Evolutionary conservation across 108 stramenopile genomes (phyloP), one percentile per base, ranked within the genome.

Genomic region (Skeletonema tropicum): DNA sequence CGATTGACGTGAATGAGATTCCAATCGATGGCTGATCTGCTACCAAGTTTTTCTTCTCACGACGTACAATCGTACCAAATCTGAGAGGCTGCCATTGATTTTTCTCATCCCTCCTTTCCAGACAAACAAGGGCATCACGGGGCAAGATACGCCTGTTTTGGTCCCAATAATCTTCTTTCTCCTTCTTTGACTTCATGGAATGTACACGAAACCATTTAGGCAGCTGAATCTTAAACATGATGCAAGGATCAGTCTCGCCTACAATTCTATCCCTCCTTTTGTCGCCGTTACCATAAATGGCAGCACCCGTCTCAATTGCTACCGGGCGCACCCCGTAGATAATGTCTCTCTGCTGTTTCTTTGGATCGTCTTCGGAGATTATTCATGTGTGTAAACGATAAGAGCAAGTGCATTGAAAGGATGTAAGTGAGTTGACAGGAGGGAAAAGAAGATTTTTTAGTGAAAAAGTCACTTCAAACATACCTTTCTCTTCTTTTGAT

Each of bases 261-360:
- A 55, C 8, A 12, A 68, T 33, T 31, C 52, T 52, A 46, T 5
- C n/a, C n/a, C 26, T 46, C 45, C 45, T 46, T n/a, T 46, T 46
- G 3, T 13, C 55, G 8, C 5, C 30, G 12, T 68, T 14, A 3
- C 33, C 0, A 68, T 35, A 33, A 19, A 55, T 25, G 29, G 59
- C 70, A 71, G 59, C 33, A 45, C 60, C 70, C 6, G 70, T 35
- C 45, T 45, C 70, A 36, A 61, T 35, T 15, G 70, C 30, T 17
- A 60, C 36, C 14, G 70, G 60, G 12, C 17, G 41, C n/a, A 60
- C 60, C 7, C 49, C 49, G n/a, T 68, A 68, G 32, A 68, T 33
- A 68, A 68, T 68, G 17, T 68, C 67, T 55, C 67, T 52, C 17
- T 68, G 67, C 67, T 68, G 46, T 31, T 68, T 68, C 49, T 57